These are phyloP conservation scores for Angomonas deanei DNA, from an alignment of 208 protist genomes.

Conservation along the genomic window DNA sequence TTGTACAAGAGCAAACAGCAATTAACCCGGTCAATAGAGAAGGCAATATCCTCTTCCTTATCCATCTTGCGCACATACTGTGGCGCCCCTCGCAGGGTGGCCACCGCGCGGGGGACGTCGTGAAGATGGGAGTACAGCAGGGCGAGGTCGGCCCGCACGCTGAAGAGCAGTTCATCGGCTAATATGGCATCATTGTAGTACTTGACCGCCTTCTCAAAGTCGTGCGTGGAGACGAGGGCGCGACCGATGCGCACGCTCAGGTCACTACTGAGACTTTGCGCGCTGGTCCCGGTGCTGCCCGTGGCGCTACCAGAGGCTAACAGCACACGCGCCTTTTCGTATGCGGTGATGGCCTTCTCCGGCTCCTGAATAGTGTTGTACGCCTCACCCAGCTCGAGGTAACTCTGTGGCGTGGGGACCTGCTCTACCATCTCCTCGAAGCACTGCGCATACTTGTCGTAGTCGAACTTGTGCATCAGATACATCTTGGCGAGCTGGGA, in stretches of 20 bases:
- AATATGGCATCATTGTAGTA: constrained; percentile 89
- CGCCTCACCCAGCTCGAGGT: constrained; percentile 83
- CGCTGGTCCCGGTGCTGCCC: background rate
- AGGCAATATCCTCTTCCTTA: constrained; percentile 24
- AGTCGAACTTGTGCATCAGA: constrained; percentile 77
- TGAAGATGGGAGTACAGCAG: constrained; percentile 88
- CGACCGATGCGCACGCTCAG: constrained; percentile 91
- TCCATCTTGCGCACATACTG: constrained; percentile 12
- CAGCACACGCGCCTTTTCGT: constrained; percentile 81
- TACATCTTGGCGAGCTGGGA: constrained; percentile 89
- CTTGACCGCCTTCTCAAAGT: constrained; percentile 87
- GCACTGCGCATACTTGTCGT: constrained; percentile 72
- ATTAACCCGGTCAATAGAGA: constrained; percentile 78
- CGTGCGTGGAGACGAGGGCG: constrained; percentile 90
- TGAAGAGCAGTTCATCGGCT: constrained; percentile 53
- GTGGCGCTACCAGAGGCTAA: constrained; percentile 57
- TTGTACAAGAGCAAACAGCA: constrained; percentile 84
- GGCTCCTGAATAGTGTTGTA: constrained; percentile 86
- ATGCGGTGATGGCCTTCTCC: constrained; percentile 87
- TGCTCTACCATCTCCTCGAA: constrained; percentile 89
- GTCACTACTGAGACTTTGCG: constrained; percentile 8
- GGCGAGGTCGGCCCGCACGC: constrained; percentile 86
- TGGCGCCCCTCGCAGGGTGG: constrained; percentile 49
- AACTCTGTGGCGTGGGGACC: constrained; percentile 60
- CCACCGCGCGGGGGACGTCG: constrained; percentile 47